Conservation (phyloP, 2,329 filamentous ascomycete species). For the Ophiosphaerella narmari region DNA sequence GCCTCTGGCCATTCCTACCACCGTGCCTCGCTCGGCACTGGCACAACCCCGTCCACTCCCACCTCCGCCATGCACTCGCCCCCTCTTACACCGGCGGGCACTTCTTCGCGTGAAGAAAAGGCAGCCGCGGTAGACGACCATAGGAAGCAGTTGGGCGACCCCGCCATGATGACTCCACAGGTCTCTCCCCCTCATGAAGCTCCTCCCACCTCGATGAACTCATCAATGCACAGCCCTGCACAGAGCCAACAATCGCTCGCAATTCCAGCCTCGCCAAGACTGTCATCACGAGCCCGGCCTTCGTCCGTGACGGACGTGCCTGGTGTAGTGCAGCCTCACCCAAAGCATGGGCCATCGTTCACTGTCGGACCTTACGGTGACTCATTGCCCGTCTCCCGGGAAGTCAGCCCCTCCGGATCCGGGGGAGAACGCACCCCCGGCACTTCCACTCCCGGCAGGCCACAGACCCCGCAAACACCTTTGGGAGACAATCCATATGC, state of each 20-base stretch:
- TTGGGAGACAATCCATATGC: slow-evolving; percentile 86
- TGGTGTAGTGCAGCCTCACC: slow-evolving; percentile 50
- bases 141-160: slow-evolving; percentile 46
- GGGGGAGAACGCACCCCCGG: slow-evolving; percentile 55
- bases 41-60: slow-evolving; percentile 69
- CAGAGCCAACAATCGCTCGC: slow-evolving; percentile 26
- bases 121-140: slow-evolving; percentile 38
- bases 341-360: slow-evolving; percentile 59
- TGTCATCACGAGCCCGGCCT: slow-evolving; percentile 44
- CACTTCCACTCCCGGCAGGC: slow-evolving; percentile 62
- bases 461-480: slow-evolving; percentile 70
- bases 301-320: slow-evolving; percentile 51
- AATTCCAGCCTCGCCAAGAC: slow-evolving; percentile 34
- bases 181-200: slow-evolving; percentile 61
- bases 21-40: slow-evolving; percentile 63
- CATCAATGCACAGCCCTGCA: slow-evolving; percentile 27
- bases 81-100: slow-evolving; percentile 84
- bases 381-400: slow-evolving; percentile 58
- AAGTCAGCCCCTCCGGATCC: slow-evolving; percentile 67
- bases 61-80: slow-evolving; percentile 80
- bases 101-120: slow-evolving; percentile 62
- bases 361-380: slow-evolving; percentile 62
- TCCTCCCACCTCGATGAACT: slow-evolving; percentile 52
- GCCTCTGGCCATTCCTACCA: slow-evolving; percentile 56
- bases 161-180: slow-evolving; percentile 61